Evolutionary conservation across 2,329 filamentous ascomycete species (phyloP), one percentile per base, ranked within the genome.

Genomic region (Apiospora pterosperma): DNA sequence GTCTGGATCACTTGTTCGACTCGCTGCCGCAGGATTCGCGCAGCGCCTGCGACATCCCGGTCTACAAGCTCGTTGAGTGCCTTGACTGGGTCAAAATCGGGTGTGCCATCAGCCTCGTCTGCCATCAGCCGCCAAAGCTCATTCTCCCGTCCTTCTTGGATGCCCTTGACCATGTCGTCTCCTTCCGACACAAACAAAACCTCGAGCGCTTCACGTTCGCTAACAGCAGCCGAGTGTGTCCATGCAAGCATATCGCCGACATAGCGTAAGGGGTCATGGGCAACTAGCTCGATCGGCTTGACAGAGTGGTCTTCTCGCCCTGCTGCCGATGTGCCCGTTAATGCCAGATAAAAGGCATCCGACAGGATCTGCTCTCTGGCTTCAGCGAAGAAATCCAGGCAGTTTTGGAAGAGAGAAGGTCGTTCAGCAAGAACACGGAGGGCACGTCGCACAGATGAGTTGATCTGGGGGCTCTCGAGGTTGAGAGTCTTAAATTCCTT

Each of bases 191-290:
- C 90, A 74, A 99, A 99, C 0, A 99, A 82, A 2, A 93, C 88
- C 76, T 98, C 95, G 6, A 99, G 83, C 0, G 94, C 93, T 77
- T 99, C 96, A 62, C 92, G 87, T 77, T 99, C 96, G 36, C 95
- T 96, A 1, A 99, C 96, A 0, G 95, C 90, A 3, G 94, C 92
- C 0, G 96, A 97, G 76, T 99, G 96, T 6, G 91, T 89, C 96
- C 96, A 99, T 5, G 96, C 96, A 16, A 99, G 85, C 94, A 99
- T 99, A 74, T 99, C 96, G 62, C 96, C 93, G 3, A 96, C 89
- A 76, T 98, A 98, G 23, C 96, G 88, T 31, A 98, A 80, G 1
- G 93, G 90, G 73, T 99, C 96, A 75, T 98, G 95, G 0, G 96
- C 95, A 12, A 90, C 91, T 71, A 98, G 87, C 74, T 99, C 95